Conservation (phyloP, 2,329 filamentous ascomycete genomes). For the Cordyceps sp. region DNA sequence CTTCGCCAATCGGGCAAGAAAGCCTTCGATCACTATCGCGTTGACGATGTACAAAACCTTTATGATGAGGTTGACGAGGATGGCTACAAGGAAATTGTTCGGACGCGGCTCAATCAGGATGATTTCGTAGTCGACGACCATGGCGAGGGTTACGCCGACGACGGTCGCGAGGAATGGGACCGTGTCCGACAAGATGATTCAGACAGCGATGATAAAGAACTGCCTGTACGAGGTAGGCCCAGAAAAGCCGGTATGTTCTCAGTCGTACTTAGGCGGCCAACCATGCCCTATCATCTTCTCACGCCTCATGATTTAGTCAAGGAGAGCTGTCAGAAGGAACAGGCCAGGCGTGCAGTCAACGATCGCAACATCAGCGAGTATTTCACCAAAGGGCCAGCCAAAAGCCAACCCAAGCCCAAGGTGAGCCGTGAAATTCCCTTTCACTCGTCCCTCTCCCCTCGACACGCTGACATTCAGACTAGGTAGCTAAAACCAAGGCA, state of each 20-base stretch:
- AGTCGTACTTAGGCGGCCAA: neutral
- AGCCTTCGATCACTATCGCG: conserved; percentile 70
- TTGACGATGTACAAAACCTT: conserved; percentile 67
- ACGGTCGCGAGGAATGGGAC: conserved; percentile 90
- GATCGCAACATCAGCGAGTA: conserved; percentile 90
- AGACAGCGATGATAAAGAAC: conserved; percentile 45
- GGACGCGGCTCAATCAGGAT: conserved; percentile 75
- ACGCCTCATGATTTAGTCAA: conserved; percentile 40
- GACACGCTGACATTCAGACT: conserved; percentile 2
- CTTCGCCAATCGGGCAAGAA: conserved; percentile 84
- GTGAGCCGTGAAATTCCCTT: conserved; percentile 21
- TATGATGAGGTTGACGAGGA: conserved; percentile 97
- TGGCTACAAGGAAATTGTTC: conserved; percentile 90
- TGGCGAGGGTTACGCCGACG: conserved; percentile 90
- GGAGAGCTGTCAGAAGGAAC: conserved; percentile 74
- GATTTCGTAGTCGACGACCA: conserved; percentile 99
- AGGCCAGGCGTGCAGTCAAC: conserved; percentile 69
- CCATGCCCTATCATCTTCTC: neutral
- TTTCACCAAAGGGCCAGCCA: conserved; percentile 62
- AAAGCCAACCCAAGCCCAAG: conserved; percentile 62
- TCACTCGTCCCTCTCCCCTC: neutral
- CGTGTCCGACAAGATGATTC: conserved; percentile 51
- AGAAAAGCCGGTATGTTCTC: conserved; percentile 30
- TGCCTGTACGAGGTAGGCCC: conserved; percentile 25
- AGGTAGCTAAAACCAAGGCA: conserved; percentile 67